phyloP scores from a whole-genome alignment of 495 filamentous ascomycete genomes.

The Pyrenula aspistea region DNA sequence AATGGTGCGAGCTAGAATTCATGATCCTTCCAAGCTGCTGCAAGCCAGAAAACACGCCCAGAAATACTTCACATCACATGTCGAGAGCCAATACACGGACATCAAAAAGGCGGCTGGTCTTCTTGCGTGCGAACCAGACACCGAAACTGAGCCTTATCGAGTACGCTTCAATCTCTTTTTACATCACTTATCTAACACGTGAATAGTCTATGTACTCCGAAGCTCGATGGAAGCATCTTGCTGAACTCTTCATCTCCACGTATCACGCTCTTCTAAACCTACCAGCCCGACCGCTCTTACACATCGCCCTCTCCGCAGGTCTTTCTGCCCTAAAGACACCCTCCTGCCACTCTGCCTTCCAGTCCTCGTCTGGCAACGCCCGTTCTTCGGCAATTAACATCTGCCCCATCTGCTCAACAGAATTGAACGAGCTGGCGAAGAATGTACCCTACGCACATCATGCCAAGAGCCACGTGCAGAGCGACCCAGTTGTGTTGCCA shows the following conservation, averaged over 20 bases:
- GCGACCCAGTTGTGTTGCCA: constrained; percentile 73
- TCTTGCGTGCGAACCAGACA: constrained; percentile 57
- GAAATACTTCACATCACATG: constrained; percentile 61
- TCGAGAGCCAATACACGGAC: constrained; percentile 53
- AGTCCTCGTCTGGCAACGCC: constrained; percentile 45
- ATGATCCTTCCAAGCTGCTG: constrained; percentile 35
- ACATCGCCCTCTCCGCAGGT: constrained; percentile 82
- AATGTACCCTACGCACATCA: constrained; percentile 91
- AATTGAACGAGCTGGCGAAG: constrained; percentile 81
- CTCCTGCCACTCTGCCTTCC: constrained; percentile 67
- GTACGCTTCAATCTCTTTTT: constrained; percentile 23
- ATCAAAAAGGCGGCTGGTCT: constrained; percentile 66
- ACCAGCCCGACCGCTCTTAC: constrained; percentile 71
- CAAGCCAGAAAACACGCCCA: constrained; percentile 74
- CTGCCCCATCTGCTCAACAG: constrained; percentile 90
- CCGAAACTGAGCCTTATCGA: constrained; percentile 47
- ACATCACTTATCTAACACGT: constrained; percentile 2
- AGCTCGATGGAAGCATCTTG: constrained; percentile 61
- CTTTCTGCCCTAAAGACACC: constrained; percentile 94
- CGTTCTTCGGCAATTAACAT: constrained; percentile 50
- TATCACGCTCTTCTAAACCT: constrained; percentile 82
- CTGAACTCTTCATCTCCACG: constrained; percentile 72
- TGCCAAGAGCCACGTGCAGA: constrained; percentile 81
- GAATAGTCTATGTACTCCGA: constrained; percentile 57
- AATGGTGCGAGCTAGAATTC: constrained; percentile 53